Evolutionary conservation across 306 rosid species (phyloP).

Genomic region (Glycine latifolia): DNA sequence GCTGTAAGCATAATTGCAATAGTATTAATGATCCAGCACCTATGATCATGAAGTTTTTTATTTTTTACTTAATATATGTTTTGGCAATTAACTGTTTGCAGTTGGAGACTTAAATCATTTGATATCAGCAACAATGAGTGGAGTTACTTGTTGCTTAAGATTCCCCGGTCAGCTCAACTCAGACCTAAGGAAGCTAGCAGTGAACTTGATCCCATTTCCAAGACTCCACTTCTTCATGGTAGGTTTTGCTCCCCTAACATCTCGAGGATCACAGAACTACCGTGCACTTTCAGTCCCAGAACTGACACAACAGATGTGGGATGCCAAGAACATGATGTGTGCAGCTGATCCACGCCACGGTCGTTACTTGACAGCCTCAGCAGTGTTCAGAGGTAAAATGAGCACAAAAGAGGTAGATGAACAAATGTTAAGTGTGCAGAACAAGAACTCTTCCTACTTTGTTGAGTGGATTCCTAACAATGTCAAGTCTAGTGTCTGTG

Average conservation of each 20-base stretch:
- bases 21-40: not conserved
- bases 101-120: constrained; percentile 88
- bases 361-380: constrained; percentile 81
- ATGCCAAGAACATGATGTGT: constrained; percentile 81
- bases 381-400: constrained; percentile 78
- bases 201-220: constrained; percentile 83
- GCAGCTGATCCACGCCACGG: constrained; percentile 78
- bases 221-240: constrained; percentile 86
- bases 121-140: constrained; percentile 87
- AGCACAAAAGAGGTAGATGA: constrained; percentile 75
- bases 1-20: constrained; percentile 51
- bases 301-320: constrained; percentile 86
- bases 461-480: constrained; percentile 89
- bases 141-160: constrained; percentile 83
- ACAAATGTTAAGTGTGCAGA: constrained; percentile 73
- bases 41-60: not conserved
- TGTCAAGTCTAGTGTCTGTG: constrained; percentile 81
- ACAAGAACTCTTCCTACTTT: constrained; percentile 76
- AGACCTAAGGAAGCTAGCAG: constrained; percentile 77
- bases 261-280: constrained; percentile 72
- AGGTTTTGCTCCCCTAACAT: constrained; percentile 79
- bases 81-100: constrained; percentile 36
- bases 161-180: constrained; percentile 87
- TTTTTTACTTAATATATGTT: no score
- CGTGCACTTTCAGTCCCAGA: constrained; percentile 67